Evolutionary conservation across 176 grass and related monocot species (phyloP).

Genomic region (Oryza coarctata): DNA sequence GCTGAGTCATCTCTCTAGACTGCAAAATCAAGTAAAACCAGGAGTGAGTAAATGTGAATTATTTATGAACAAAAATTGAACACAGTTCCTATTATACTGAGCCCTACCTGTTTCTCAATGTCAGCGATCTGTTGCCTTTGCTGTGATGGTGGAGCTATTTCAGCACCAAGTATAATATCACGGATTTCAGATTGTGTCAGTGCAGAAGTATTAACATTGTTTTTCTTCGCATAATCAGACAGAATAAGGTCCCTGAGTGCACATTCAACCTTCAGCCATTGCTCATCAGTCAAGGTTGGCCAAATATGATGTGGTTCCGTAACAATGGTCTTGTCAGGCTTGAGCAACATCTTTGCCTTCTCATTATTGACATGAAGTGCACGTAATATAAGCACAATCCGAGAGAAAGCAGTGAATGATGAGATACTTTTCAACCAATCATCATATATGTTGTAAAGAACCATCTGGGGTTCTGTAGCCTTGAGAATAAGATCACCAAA

Average conservation of each 20-base stretch:
- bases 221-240: constrained; percentile 99
- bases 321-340: constrained; percentile 93
- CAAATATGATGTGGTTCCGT: constrained; percentile 98
- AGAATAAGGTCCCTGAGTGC: constrained; percentile 97
- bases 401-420: constrained; percentile 95
- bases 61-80: not conserved
- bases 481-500: constrained; percentile 98
- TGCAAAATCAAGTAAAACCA: constrained; percentile 49
- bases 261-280: constrained; percentile 98
- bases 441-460: constrained; percentile 97
- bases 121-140: constrained; percentile 98
- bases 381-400: constrained; percentile 85
- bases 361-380: constrained; percentile 98
- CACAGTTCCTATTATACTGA: not conserved
- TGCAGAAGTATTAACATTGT: constrained; percentile 96
- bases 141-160: constrained; percentile 95
- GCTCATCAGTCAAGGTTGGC: constrained; percentile 90
- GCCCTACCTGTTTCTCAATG: constrained; percentile 91
- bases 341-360: constrained; percentile 98
- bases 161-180: constrained; percentile 98
- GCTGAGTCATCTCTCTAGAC: constrained; percentile 90
- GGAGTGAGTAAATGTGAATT: constrained; percentile 16
- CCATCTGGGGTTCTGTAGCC: constrained; percentile 97
- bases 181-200: constrained; percentile 98
- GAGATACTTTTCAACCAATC: constrained; percentile 99